Evolutionary conservation across 2,329 filamentous ascomycete genomes (phyloP), one percentile per base, ranked within the genome.

Genomic region (Exophiala mesophila): DNA sequence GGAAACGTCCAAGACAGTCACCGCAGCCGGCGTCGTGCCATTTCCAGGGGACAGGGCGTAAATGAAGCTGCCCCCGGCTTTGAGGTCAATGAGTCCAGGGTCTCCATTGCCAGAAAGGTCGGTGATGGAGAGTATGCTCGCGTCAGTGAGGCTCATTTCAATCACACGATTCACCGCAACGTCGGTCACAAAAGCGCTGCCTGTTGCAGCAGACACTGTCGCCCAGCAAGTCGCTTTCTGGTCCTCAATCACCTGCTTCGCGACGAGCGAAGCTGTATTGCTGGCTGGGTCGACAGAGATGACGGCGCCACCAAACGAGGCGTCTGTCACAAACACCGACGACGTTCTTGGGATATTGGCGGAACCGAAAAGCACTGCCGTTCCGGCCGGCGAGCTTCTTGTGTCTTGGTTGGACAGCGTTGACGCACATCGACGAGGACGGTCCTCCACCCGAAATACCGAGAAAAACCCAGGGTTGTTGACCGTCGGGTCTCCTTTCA

Each of bases 211-310:
- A 0, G 73, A 75, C 29, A 79, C 63, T 1, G 75, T 64, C 0
- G 64, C 68, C 78, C 78, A 82, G 58, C 78, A 82, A 0, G 74
- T 78, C 1, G 75, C 74, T 5, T 47, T 58, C 51, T 82, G 78
- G 16, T 65, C 71, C 0, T 59, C 58, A 8, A 82, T 61, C 1
- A 51, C 47, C 7, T 62, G 60, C 28, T 58, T 63, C 7, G 59
- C 62, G 12, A 61, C 57, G 0, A 69, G 51, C 0, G 60, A 55
- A 0, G 65, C 64, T 8, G 54, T 39, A 10, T 57, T 50, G 5
- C 46, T 62, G 3, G 39, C 34, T 0, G 50, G 33, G 33, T 73
- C 63, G 16, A 77, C 48, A 1, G 64, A 59, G 1, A 82, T 56
- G 4, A 78, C 63, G 0, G 67, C 70, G 0, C 62, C 72, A 4